These are phyloP conservation scores for Pestalotiopsis sp. DNA, from an alignment of 2,329 filamentous ascomycete species.

Conservation along the genomic window DNA sequence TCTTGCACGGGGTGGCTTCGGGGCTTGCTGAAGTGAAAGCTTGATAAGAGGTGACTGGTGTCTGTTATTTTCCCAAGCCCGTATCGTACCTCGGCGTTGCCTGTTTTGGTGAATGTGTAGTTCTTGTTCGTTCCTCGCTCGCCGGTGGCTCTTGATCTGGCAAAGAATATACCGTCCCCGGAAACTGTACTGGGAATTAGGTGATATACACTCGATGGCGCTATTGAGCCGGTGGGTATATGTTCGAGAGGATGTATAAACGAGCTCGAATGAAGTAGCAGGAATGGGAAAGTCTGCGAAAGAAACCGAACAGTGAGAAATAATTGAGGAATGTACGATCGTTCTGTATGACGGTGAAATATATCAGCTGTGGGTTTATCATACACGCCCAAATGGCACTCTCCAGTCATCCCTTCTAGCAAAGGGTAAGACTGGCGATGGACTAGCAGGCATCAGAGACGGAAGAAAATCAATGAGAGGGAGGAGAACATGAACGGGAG, in stretches of 20 bases:
- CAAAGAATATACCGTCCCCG: not conserved
- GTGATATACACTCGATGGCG: conserved; percentile 15
- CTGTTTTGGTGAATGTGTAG: not conserved
- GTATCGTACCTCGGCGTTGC: not conserved
- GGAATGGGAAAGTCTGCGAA: not conserved
- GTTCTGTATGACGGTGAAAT: conserved; percentile 26
- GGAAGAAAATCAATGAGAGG: conserved; percentile 21
- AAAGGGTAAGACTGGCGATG: conserved; percentile 13
- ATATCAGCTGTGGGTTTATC: conserved; percentile 15
- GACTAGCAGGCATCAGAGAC: conserved; percentile 8
- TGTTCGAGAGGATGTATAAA: not conserved
- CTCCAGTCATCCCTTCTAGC: conserved; percentile 22
- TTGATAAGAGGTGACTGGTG: no score
- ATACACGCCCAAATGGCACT: conserved; percentile 4
- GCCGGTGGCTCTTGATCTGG: not conserved
- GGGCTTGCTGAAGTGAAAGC: no score
- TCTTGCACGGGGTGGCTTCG: no score
- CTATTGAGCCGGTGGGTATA: not conserved
- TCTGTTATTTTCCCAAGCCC: no score
- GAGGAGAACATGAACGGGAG: conserved; percentile 20
- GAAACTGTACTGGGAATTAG: conserved; percentile 8
- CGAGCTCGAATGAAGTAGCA: conserved; percentile 15
- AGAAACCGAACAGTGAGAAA: conserved; percentile 7
- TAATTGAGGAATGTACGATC: conserved; percentile 18
- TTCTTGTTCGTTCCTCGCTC: not conserved